Percentiles rank a stretch among this genome's conserved stretches.
phyloP scores from a whole-genome alignment of 140 eudicot genomes.

The Anethum foeniculum region DNA sequence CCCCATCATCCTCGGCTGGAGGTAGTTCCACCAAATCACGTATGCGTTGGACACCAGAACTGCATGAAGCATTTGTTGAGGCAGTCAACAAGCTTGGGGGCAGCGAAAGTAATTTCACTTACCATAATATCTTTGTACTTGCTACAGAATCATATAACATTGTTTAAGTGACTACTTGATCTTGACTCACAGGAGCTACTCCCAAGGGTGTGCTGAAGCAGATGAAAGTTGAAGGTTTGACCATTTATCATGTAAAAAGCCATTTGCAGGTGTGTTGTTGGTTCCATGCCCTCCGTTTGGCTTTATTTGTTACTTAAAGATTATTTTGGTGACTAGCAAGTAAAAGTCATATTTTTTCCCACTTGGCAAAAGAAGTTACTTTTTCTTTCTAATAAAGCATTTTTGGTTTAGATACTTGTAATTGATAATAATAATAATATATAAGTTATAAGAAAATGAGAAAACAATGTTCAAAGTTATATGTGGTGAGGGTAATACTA shows the following conservation, averaged over 20 bases:
- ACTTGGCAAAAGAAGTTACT: neutral
- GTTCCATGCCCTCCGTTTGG: neutral
- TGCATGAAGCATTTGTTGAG: constrained; percentile 91
- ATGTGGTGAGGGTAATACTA: neutral
- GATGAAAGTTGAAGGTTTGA: constrained; percentile 86
- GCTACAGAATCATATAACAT: neutral
- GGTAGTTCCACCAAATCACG: constrained; percentile 66
- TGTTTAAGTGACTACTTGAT: constrained; percentile 9
- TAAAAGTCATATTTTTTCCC: neutral
- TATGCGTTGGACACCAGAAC: constrained; percentile 99
- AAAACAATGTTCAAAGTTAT: neutral
- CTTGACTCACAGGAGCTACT: constrained; percentile 67
- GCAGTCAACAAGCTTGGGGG: constrained; percentile 94
- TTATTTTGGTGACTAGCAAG: neutral
- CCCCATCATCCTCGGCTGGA: constrained; percentile 51
- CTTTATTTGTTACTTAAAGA: neutral
- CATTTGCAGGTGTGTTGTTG: constrained; percentile 70
- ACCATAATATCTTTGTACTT: neutral
- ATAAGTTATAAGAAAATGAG: neutral
- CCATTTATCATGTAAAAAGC: constrained; percentile 94
- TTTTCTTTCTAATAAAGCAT: neutral
- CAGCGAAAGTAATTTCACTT: constrained; percentile 64
- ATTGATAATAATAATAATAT: neutral
- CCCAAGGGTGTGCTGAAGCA: constrained; percentile 90
- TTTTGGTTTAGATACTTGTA: neutral